A percentile compares a stretch with the other conserved stretches of the same genome.
phyloP scores from a whole-genome alignment of 225 moss, liverwort and hornwort species.

The Physcomitrium patens region DNA sequence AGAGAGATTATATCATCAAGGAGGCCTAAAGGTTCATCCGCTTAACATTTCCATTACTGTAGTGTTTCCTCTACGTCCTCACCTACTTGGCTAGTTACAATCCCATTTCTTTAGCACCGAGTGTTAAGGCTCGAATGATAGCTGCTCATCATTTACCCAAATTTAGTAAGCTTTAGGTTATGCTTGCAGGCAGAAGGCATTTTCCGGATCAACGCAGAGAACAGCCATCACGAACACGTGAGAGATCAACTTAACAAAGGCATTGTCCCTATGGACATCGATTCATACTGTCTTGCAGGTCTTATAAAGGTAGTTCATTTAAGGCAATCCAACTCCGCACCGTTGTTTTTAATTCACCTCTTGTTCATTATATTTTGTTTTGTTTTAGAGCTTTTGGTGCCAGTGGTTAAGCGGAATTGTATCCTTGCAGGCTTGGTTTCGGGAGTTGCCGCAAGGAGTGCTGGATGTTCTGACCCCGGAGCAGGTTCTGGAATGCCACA shows the following conservation, averaged over 20 bases:
- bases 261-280: conserved; percentile 91
- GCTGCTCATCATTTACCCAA: not conserved
- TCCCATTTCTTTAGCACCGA: not conserved
- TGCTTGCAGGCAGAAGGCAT: conserved; percentile 89
- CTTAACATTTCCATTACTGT: not conserved
- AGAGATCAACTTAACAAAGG: conserved; percentile 96
- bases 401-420: not conserved
- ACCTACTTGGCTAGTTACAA: not conserved
- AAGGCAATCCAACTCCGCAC: not conserved
- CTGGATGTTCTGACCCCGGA: conserved; percentile 84
- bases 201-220: conserved; percentile 97
- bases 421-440: conserved; percentile 85
- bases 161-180: not conserved
- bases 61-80: not conserved
- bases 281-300: conserved; percentile 93
- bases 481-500: conserved; percentile 94
- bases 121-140: not conserved
- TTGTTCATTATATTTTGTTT: not conserved
- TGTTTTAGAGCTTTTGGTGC: not conserved
- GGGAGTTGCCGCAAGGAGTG: conserved; percentile 91
- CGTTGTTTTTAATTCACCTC: not conserved
- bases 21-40: conserved; percentile 76
- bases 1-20: conserved; percentile 87
- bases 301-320: conserved; percentile 79
- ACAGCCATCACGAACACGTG: conserved; percentile 93